Evolutionary conservation across 805 yeast species (phyloP).

Genomic region (Pichia rugopelliculosa): DNA sequence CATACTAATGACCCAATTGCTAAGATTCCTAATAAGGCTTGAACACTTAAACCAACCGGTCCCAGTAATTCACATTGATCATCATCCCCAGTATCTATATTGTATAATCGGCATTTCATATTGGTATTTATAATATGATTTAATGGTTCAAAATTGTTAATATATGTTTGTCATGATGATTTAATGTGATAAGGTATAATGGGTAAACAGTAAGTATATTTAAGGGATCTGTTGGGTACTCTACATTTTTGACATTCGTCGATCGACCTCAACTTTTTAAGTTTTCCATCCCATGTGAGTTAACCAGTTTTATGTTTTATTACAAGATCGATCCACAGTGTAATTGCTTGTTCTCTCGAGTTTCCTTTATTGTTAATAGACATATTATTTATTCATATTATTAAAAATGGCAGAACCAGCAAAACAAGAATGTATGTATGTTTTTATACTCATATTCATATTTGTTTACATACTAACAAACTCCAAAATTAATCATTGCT

Average conservation of each 20-base stretch:
- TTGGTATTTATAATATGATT: no score
- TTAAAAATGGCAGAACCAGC: conserved; percentile 18
- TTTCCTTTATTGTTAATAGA: background rate
- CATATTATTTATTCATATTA: background rate
- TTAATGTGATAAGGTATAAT: no score
- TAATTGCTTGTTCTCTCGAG: background rate
- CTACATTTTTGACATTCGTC: background rate
- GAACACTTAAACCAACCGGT: conserved; percentile 78
- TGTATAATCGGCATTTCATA: background rate
- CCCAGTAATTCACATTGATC: conserved; percentile 61
- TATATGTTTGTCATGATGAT: no score
- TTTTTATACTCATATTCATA: background rate
- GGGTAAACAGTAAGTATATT: no score
- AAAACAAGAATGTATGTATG: conserved; percentile 19
- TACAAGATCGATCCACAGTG: no score
- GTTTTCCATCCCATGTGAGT: no score
- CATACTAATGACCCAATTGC: conserved; percentile 67
- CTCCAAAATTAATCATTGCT: background rate
- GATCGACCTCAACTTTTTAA: background rate
- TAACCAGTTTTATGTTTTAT: no score
- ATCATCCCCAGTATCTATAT: background rate
- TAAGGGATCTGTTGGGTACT: no score
- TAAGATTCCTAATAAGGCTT: conserved; percentile 64
- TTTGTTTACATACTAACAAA: background rate
- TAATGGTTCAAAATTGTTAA: no score